Percentiles rank a stretch among this genome's conserved stretches.
Evolutionary conservation across 768 basidiomycete genomes (phyloP).

Genomic region (Tricholoma hemisulphureum): DNA sequence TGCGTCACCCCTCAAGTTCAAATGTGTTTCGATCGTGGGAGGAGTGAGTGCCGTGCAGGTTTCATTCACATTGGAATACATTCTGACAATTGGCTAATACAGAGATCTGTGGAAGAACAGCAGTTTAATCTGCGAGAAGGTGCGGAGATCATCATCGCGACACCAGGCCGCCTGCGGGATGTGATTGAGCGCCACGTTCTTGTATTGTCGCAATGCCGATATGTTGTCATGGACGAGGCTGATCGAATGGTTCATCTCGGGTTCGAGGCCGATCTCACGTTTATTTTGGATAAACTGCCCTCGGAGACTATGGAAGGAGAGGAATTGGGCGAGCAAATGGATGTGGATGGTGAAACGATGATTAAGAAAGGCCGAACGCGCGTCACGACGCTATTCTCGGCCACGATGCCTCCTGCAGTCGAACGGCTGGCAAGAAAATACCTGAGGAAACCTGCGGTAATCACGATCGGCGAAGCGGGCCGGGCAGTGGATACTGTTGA

Average conservation of each 20-base stretch:
- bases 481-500: constrained; percentile 98
- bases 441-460: constrained; percentile 86
- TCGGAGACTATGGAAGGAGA: constrained; percentile 86
- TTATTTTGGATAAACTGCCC: constrained; percentile 92
- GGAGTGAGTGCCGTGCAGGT: constrained; percentile 60
- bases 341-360: constrained; percentile 68
- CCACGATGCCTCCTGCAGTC: constrained; percentile 98
- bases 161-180: constrained; percentile 97
- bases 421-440: constrained; percentile 95
- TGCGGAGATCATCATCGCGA: constrained; percentile 98
- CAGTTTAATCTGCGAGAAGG: constrained; percentile 98
- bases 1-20: constrained; percentile 84
- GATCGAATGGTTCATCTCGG: constrained; percentile 99
- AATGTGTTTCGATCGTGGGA: constrained; percentile 97
- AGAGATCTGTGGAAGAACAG: constrained; percentile 95
- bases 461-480: constrained; percentile 98
- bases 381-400: constrained; percentile 96
- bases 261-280: constrained; percentile 91
- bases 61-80: constrained; percentile 4
- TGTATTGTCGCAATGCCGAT: constrained; percentile 94
- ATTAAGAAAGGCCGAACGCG: constrained; percentile 75
- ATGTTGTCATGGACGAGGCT: constrained; percentile 99
- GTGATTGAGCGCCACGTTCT: constrained; percentile 95
- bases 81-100: constrained; percentile 14
- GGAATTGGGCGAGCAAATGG: constrained; percentile 71